Percentiles rank a stretch among this genome's conserved stretches.
phyloP scores from a whole-genome alignment of 1,284 basidiomycete species.

The Wolfiporia cocos region DNA sequence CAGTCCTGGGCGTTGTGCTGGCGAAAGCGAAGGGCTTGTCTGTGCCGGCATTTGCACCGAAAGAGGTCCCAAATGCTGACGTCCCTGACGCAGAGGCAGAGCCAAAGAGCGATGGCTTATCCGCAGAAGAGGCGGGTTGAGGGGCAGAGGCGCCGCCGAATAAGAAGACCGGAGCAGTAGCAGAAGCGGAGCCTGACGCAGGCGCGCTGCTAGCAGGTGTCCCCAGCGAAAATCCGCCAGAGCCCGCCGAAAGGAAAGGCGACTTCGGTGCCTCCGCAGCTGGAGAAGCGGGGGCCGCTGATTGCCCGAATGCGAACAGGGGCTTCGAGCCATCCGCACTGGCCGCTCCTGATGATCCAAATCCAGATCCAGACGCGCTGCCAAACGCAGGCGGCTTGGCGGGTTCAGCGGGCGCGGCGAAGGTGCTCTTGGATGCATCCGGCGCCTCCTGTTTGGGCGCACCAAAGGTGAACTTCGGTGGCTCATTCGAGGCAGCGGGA shows the following conservation, averaged over 20 bases:
- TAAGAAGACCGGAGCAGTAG: constrained; percentile 21
- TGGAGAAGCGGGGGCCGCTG: constrained; percentile 11
- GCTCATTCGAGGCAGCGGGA: background rate
- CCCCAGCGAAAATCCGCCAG: constrained; percentile 18
- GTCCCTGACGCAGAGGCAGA: constrained; percentile 7
- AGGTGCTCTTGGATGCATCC: background rate
- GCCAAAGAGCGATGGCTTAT: constrained; percentile 16
- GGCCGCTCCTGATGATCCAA: constrained; percentile 6
- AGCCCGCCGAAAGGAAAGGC: constrained; percentile 17
- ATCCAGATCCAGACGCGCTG: constrained; percentile 5
- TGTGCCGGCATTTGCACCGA: constrained; percentile 12
- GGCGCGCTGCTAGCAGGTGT: constrained; percentile 9
- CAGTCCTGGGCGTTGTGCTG: constrained; percentile 12
- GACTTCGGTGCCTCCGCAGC: constrained; percentile 23
- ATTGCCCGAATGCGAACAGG: constrained; percentile 8
- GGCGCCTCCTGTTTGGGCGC: background rate
- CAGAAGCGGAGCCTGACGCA: constrained; percentile 10
- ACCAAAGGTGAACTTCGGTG: constrained; percentile 12
- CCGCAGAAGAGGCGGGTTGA: constrained; percentile 14
- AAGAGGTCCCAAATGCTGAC: constrained; percentile 13
- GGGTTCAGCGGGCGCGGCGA: background rate
- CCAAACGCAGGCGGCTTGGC: constrained; percentile 7
- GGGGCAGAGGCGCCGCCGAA: constrained; percentile 18
- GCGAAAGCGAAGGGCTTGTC: constrained; percentile 22
- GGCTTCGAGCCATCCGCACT: constrained; percentile 9